A percentile compares a stretch with the other conserved stretches of the same genome.
These are phyloP conservation scores for Grifola frondosa DNA, from an alignment of 1,284 basidiomycete genomes.

Conservation along the genomic window DNA sequence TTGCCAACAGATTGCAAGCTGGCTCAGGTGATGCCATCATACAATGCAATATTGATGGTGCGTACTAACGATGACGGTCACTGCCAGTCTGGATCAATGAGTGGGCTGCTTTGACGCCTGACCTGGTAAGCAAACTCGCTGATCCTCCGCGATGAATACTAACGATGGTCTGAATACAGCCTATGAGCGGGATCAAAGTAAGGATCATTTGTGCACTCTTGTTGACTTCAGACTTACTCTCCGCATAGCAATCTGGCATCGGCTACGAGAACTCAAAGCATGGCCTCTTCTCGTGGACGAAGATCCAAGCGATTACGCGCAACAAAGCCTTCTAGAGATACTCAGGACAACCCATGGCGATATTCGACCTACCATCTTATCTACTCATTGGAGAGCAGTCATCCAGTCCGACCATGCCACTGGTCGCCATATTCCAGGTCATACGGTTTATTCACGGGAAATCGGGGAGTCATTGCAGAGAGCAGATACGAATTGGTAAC, in stretches of 20 bases:
- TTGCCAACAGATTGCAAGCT: constrained; percentile 3
- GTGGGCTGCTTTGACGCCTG: constrained; percentile 4
- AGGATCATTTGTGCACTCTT: neutral
- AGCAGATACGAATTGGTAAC: too few relatives aligned
- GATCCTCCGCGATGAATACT: neutral
- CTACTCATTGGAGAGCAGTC: too few relatives aligned
- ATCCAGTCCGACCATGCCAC: too few relatives aligned
- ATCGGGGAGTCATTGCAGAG: too few relatives aligned
- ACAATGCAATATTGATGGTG: neutral
- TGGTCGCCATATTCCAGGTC: too few relatives aligned
- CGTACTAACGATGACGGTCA: neutral
- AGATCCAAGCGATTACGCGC: neutral
- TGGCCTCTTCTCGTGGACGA: neutral
- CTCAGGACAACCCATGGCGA: too few relatives aligned
- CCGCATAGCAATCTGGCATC: neutral
- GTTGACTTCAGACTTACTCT: neutral
- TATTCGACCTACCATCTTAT: too few relatives aligned
- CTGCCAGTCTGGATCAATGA: constrained; percentile 11
- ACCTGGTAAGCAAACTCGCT: constrained; percentile 8
- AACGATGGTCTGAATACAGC: constrained; percentile 1
- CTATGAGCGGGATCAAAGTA: constrained; percentile 9
- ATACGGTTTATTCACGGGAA: too few relatives aligned
- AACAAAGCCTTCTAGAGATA: too few relatives aligned
- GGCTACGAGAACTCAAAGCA: neutral
- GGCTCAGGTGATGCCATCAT: constrained; percentile 5